Conservation (phyloP, 306 rosid species). For the Hylodesmum podocarpum region DNA sequence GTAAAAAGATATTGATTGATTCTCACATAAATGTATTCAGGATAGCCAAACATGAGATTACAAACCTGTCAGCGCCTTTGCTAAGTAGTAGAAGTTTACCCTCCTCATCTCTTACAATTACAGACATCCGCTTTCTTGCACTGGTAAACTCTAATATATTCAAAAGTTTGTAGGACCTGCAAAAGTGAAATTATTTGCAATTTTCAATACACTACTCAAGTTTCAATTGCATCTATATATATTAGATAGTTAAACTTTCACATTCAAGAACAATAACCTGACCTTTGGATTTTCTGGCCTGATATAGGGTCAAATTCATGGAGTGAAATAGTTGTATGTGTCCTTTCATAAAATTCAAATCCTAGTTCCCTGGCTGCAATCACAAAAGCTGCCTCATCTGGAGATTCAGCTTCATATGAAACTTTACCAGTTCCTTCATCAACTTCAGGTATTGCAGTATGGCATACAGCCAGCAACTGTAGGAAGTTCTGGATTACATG, state of each 20-base stretch:
- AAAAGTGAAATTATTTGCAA: conserved; percentile 11
- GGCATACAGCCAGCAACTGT: conserved; percentile 75
- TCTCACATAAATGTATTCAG: not conserved
- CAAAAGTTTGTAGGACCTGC: conserved; percentile 77
- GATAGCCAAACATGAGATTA: conserved; percentile 27
- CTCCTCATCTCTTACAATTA: conserved; percentile 61
- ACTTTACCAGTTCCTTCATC: conserved; percentile 77
- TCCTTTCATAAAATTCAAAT: conserved; percentile 83
- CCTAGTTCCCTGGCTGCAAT: conserved; percentile 97
- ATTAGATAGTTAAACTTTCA: not conserved
- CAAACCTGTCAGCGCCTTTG: conserved; percentile 99
- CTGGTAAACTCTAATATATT: conserved; percentile 83
- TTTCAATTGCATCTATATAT: not conserved
- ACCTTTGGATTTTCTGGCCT: conserved; percentile 55
- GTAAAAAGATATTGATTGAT: not conserved
- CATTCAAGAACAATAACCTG: conserved; percentile 30
- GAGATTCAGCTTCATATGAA: conserved; percentile 98
- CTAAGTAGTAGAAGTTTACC: conserved; percentile 73
- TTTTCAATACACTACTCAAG: conserved; percentile 19
- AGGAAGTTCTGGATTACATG: conserved; percentile 68
- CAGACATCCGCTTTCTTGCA: conserved; percentile 97
- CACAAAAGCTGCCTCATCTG: conserved; percentile 97
- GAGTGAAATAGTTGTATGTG: conserved; percentile 62
- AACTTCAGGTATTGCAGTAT: conserved; percentile 89
- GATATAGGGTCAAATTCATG: conserved; percentile 61